Evolutionary conservation across 495 filamentous ascomycete species (phyloP).

Genomic region (Chaetomium tenue): DNA sequence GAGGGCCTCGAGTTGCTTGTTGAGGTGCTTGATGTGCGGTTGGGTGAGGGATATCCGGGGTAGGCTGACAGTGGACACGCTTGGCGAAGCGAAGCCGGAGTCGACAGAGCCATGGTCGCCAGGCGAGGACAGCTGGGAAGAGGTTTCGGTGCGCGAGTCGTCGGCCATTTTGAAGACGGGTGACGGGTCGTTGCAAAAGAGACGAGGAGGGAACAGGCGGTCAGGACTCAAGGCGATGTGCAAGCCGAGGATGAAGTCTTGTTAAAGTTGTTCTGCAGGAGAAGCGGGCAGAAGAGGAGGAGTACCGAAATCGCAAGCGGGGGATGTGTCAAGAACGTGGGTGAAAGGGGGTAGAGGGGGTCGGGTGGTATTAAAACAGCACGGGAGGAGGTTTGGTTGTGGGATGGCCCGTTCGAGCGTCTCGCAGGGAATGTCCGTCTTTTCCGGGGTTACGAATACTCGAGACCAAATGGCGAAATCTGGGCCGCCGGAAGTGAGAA

Average conservation of each 20-base stretch:
- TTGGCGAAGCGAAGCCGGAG: conserved; percentile 84
- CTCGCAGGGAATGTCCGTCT: conserved; percentile 20
- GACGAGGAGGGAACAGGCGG: background rate
- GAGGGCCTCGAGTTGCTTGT: conserved; percentile 79
- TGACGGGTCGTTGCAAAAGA: background rate
- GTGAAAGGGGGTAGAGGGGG: conserved; percentile 15
- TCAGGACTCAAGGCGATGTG: conserved; percentile 1
- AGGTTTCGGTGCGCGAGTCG: conserved; percentile 26
- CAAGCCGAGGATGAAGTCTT: background rate
- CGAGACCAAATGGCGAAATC: conserved; percentile 14
- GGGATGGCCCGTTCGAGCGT: conserved; percentile 23
- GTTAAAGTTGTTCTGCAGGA: background rate
- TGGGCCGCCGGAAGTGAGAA: conserved; percentile 4
- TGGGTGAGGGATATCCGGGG: conserved; percentile 73
- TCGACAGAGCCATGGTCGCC: conserved; percentile 55
- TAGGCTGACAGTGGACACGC: conserved; percentile 50
- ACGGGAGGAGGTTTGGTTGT: conserved; percentile 16
- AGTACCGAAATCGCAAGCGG: conserved; percentile 12
- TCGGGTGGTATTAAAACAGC: conserved; percentile 28
- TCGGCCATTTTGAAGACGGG: conserved; percentile 33
- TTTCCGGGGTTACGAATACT: conserved; percentile 12
- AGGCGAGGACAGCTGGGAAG: conserved; percentile 38
- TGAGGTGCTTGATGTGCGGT: conserved; percentile 84
- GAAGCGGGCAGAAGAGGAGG: conserved; percentile 4
- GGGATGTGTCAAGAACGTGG: conserved; percentile 14